Conservation (phyloP, 2,329 filamentous ascomycete genomes). For the Trichoderma citrinoviride region DNA sequence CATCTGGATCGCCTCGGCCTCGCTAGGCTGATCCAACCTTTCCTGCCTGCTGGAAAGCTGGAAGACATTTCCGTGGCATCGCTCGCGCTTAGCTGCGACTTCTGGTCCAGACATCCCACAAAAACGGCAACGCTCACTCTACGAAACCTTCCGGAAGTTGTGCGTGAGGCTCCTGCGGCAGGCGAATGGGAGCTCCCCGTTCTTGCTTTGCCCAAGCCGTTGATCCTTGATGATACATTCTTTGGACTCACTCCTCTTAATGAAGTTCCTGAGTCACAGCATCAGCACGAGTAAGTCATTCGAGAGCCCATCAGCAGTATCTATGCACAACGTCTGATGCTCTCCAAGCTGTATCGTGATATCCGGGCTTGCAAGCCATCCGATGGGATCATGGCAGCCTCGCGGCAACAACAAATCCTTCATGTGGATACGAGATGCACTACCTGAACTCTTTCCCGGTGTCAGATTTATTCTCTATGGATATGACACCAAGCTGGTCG, state of each 20-base stretch:
- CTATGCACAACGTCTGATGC: not conserved
- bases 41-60: not conserved
- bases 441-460: not conserved
- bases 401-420: slow-evolving; percentile 8
- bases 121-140: slow-evolving; percentile 7
- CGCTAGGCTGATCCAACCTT: not conserved
- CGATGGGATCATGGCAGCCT: slow-evolving; percentile 22
- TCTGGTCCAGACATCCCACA: not conserved
- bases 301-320: not conserved
- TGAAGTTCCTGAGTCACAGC: not conserved
- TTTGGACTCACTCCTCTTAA: slow-evolving; percentile 11
- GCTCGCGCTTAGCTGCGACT: not conserved
- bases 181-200: not conserved
- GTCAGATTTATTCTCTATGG: slow-evolving; percentile 18
- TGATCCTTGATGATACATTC: slow-evolving; percentile 3
- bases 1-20: not conserved
- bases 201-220: not conserved
- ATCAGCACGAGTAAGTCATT: not conserved
- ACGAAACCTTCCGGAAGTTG: not conserved
- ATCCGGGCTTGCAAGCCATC: slow-evolving; percentile 19
- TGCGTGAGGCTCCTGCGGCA: not conserved
- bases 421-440: slow-evolving; percentile 21
- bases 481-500: slow-evolving; percentile 6
- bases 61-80: slow-evolving; percentile 3
- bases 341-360: slow-evolving; percentile 15